Evolutionary conservation across 2,329 filamentous ascomycete species (phyloP), one percentile per base, ranked within the genome.

Genomic region (Paracorniculantispora psalliotae): DNA sequence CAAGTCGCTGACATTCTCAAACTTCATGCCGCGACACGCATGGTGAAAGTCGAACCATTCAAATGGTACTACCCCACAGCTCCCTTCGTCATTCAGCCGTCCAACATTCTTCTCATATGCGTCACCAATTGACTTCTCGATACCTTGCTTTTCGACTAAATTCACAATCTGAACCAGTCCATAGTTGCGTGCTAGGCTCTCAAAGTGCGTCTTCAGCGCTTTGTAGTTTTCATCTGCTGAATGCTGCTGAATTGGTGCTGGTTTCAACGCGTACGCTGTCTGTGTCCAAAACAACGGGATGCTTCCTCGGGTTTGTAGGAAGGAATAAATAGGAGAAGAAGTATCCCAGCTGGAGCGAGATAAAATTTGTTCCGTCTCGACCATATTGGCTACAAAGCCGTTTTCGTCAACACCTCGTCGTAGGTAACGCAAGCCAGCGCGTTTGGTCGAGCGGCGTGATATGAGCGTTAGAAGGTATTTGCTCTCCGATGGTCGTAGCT

Each of bases 1-100:
- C 1, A 99, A 81, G 28, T 88, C 78, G 59, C 86, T 89, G 13
- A 97, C 92, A 61, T 97, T 97, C 68, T 97, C 93, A 68, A 97
- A 99, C 66, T 91, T 96, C 93, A 99, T 97, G 0, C 94, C 94
- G 17, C 91, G 88, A 68, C 94, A 97, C 28, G 90, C 90, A 19
- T 86, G 81, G 71, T 97, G 94, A 67, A 99, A 99, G 69, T 99
- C 94, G 67, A 97, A 99, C 94, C 94, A 99, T 69, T 96, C 91
- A 67, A 96, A 96, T 1, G 70, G 66, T 35, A 73, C 67, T n/a
- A 63, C 64, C 2, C 72, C 51, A 23, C 84, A 78, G 21, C 79
- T 70, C 4, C 79, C 77, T 44, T 82, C 78, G 8, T 87, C 79
- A 63, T 94, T 96, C 56, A 93, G 77, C 25, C 77, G 73, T 51